These are phyloP conservation scores for Mycena epipterygia DNA, from an alignment of 768 basidiomycete genomes.

Conservation along the genomic window DNA sequence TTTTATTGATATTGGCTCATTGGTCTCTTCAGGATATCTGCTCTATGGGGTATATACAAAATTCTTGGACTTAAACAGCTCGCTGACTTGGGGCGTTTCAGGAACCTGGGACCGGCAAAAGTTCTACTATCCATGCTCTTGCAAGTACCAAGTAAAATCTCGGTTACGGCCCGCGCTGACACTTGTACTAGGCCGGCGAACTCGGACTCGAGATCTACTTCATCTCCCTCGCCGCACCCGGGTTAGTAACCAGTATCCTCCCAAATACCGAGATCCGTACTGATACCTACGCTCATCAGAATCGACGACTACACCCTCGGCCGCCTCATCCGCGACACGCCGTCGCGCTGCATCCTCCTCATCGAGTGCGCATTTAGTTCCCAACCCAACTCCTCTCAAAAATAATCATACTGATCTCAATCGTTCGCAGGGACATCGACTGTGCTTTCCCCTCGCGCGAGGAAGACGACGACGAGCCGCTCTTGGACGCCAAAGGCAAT, in stretches of 20 bases:
- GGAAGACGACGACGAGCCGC: conserved; percentile 41
- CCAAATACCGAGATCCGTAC: neutral
- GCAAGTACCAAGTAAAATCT: conserved; percentile 13
- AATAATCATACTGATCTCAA: neutral
- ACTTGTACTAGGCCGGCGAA: conserved; percentile 59
- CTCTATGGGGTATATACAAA: conserved; percentile 23
- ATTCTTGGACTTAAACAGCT: neutral
- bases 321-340: conserved; percentile 40
- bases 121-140: conserved; percentile 43
- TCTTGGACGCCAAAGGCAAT: conserved; percentile 24
- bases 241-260: conserved; percentile 27
- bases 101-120: conserved; percentile 37
- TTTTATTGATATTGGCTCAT: neutral
- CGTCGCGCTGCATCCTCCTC: conserved; percentile 38
- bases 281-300: conserved; percentile 26
- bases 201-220: conserved; percentile 73
- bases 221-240: conserved; percentile 43
- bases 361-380: conserved; percentile 37
- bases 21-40: conserved; percentile 24
- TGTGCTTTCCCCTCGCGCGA: conserved; percentile 39
- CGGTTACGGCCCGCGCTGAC: neutral
- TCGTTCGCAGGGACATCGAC: conserved; percentile 47
- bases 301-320: conserved; percentile 48
- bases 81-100: neutral
- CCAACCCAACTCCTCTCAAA: neutral